These are phyloP conservation scores for Metschnikowia kunwiensis DNA, from an alignment of 805 yeast genomes.

Conservation along the genomic window DNA sequence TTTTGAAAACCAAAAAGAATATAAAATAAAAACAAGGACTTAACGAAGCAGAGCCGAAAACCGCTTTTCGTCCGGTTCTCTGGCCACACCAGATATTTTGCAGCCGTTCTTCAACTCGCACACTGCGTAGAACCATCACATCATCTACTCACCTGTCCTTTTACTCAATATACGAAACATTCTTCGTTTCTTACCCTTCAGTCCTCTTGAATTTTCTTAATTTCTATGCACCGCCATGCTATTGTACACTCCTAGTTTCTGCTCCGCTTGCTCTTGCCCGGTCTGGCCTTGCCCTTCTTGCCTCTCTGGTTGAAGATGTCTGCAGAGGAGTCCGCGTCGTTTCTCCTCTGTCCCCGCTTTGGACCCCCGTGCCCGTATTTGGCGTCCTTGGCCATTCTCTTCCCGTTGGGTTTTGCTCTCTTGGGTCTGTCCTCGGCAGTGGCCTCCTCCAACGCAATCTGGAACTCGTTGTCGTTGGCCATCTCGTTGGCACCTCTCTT, in stretches of 20 bases:
- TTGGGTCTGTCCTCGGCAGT: constrained; percentile 50
- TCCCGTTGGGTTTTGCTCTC: constrained; percentile 57
- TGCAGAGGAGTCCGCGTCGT: constrained; percentile 67
- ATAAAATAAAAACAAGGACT: too few relatives aligned
- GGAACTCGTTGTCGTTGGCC: constrained; percentile 67
- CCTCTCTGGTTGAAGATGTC: constrained; percentile 42
- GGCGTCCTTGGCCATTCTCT: constrained; percentile 66
- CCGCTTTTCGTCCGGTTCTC: too few relatives aligned
- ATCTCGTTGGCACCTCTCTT: constrained; percentile 80
- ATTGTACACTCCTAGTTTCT: constrained; percentile 10
- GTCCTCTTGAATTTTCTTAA: background rate
- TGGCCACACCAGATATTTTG: too few relatives aligned
- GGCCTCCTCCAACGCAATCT: constrained; percentile 90
- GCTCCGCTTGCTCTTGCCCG: constrained; percentile 41
- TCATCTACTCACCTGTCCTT: too few relatives aligned
- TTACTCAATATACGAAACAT: too few relatives aligned
- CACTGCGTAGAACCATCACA: too few relatives aligned
- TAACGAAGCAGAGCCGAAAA: too few relatives aligned
- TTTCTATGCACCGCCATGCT: background rate
- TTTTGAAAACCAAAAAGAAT: too few relatives aligned
- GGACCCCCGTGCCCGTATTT: constrained; percentile 78
- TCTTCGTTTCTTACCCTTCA: background rate
- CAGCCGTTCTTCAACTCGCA: too few relatives aligned
- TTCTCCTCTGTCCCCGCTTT: constrained; percentile 69
- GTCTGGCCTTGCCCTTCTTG: constrained; percentile 31